Evolutionary conservation across 2,329 filamentous ascomycete species (phyloP).

Genomic region (Ophioceras dolichostomum): DNA sequence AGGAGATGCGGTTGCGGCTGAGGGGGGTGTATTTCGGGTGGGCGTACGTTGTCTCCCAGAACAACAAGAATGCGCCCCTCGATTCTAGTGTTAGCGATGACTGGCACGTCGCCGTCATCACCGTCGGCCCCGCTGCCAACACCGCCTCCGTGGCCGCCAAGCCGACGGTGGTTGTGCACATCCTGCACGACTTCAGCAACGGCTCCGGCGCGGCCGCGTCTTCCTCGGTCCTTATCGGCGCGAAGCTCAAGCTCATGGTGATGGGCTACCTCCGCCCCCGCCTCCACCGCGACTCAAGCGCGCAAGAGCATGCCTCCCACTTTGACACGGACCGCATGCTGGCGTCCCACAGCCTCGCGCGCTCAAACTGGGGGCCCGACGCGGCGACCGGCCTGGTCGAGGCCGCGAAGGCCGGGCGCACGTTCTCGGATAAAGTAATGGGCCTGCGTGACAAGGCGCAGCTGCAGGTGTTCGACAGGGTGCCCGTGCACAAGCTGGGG

Average conservation of each 20-base stretch:
- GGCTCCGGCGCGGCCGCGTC: background rate
- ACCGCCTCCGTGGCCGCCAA: constrained; percentile 20
- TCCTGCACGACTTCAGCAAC: constrained; percentile 36
- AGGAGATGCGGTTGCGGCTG: constrained; percentile 39
- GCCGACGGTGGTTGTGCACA: constrained; percentile 32
- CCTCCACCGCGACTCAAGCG: constrained; percentile 18
- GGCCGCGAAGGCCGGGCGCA: constrained; percentile 26
- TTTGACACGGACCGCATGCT: constrained; percentile 13
- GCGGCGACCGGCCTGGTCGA: constrained; percentile 24
- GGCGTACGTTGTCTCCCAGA: constrained; percentile 28
- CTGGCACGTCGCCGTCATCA: constrained; percentile 50
- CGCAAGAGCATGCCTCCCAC: background rate
- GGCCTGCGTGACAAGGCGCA: constrained; percentile 37
- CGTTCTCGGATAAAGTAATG: constrained; percentile 30
- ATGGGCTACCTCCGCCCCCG: constrained; percentile 40
- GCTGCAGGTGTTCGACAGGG: constrained; percentile 39
- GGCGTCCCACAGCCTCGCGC: constrained; percentile 27
- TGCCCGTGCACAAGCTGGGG: constrained; percentile 47
- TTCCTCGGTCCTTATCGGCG: constrained; percentile 24
- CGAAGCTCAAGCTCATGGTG: constrained; percentile 37
- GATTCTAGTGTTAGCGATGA: constrained; percentile 22
- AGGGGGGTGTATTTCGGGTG: constrained; percentile 55
- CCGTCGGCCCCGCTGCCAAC: constrained; percentile 37
- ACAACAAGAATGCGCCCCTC: constrained; percentile 11
- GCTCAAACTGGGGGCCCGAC: constrained; percentile 30